Conservation (phyloP, 2,329 filamentous ascomycete genomes). For the Epichloe elymi region DNA sequence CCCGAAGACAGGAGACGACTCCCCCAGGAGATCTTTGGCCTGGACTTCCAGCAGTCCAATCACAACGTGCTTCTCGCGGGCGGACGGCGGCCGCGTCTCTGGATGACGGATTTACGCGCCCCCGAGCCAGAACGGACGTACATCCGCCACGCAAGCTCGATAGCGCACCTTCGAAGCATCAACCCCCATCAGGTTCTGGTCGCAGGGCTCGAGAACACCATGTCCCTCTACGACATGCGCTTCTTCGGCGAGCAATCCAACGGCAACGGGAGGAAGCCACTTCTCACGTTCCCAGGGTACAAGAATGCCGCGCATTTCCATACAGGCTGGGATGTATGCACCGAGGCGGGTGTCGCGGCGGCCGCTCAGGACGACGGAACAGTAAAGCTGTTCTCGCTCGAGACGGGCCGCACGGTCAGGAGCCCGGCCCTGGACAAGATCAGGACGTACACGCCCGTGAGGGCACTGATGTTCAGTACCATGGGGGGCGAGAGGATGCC, state of each 20-base stretch:
- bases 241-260: conserved; percentile 17
- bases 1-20: conserved; percentile 8
- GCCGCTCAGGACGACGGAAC: conserved; percentile 38
- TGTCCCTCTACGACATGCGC: conserved; percentile 45
- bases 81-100: conserved; percentile 33
- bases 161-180: conserved; percentile 37
- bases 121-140: conserved; percentile 21
- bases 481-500: conserved; percentile 30
- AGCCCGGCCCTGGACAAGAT: conserved; percentile 14
- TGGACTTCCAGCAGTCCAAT: conserved; percentile 32
- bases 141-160: conserved; percentile 23
- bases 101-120: conserved; percentile 31
- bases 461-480: conserved; percentile 30
- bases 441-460: conserved; percentile 20
- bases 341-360: conserved; percentile 35
- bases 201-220: conserved; percentile 33
- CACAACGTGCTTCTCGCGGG: conserved; percentile 37
- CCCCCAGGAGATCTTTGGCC: conserved; percentile 30
- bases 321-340: conserved; percentile 38
- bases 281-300: conserved; percentile 37
- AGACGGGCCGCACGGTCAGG: conserved; percentile 27
- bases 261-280: conserved; percentile 18
- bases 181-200: conserved; percentile 37
- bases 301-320: conserved; percentile 33
- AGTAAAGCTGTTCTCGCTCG: conserved; percentile 36